Evolutionary conservation across 2,329 filamentous ascomycete species (phyloP).

Genomic region (Chaetomium globosum): DNA sequence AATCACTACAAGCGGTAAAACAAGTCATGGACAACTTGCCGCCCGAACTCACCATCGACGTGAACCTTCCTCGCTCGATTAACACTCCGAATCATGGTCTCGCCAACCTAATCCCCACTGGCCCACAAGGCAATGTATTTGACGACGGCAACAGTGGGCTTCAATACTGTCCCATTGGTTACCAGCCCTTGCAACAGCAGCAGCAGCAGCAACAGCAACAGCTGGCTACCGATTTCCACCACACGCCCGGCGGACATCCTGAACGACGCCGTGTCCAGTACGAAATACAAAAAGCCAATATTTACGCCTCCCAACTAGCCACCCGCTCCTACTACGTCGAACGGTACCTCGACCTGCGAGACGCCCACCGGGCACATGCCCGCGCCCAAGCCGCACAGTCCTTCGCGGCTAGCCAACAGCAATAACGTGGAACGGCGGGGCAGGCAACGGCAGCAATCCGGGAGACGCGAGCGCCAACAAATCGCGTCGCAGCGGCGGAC

Average conservation of each 20-base stretch:
- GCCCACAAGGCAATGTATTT: slow-evolving; percentile 39
- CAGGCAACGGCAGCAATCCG: slow-evolving; percentile 24
- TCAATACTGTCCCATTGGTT: slow-evolving; percentile 56
- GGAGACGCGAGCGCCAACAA: slow-evolving; percentile 34
- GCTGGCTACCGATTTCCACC: slow-evolving; percentile 55
- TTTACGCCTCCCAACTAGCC: slow-evolving; percentile 78
- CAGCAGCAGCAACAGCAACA: slow-evolving; percentile 37
- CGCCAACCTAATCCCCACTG: slow-evolving; percentile 33
- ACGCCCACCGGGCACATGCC: slow-evolving; percentile 57
- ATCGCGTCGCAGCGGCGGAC: slow-evolving; percentile 31
- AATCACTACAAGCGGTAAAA: slow-evolving; percentile 72
- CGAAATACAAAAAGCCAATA: slow-evolving; percentile 90
- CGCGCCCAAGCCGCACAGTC: slow-evolving; percentile 46
- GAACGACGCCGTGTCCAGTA: slow-evolving; percentile 66
- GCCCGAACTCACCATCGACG: slow-evolving; percentile 56
- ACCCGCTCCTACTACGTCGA: slow-evolving; percentile 85
- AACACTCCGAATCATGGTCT: slow-evolving; percentile 30
- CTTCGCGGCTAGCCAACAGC: slow-evolving; percentile 40
- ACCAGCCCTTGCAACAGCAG: slow-evolving; percentile 41
- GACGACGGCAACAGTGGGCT: slow-evolving; percentile 48
- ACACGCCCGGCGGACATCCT: slow-evolving; percentile 53
- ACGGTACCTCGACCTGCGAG: slow-evolving; percentile 77
- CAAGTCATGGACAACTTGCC: slow-evolving; percentile 68
- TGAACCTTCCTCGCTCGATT: slow-evolving; percentile 44
- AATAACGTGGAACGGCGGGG: slow-evolving; percentile 37